Base-by-base conservation (phyloP, 768 basidiomycete species). In the Termitomyces heimii region DNA sequence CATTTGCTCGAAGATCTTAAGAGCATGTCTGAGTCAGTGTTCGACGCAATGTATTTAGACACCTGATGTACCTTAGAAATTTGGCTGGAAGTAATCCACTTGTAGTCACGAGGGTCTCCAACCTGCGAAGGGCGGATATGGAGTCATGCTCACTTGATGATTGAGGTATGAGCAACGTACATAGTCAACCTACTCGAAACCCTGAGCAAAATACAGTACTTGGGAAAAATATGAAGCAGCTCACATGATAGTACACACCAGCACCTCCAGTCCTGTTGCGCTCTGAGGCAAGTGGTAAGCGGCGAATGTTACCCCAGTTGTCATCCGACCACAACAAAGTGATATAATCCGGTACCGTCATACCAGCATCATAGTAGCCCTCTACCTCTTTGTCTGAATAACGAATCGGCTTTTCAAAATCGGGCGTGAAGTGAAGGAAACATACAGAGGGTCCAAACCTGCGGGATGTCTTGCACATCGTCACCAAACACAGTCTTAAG, bases 271-370 rank as follows among this genome's bases (percentile, higher is more conserved):
- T 80, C 51, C 85, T 75, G 62, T 82, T 82, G 16, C 82, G 75
- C 63, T 86, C 84, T 16, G 71, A 72, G 6, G 70, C 66, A 8
- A 78, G 63, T 1, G 84, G 84, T 61, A 80, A 82, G 22, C 87
- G 80, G 35, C 85, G 82, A 50, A 89, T 76, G 64, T 88, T 88
- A 3, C 87, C 87, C 79, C 81, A 89, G 68, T 88, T 89, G 65
- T 89, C 88, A 60, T 90, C 88, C 1, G 86, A 72, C 86, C 85
- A 87, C 26, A 87, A 72, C 2, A 87, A 69, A 4, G 79, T 83
- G n/a, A 87, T 72, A 65, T 86, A 84, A 50, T 87, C 85, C 0
- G 81, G 81, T 2, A 82, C 84, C 4, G 70, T 71, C 75, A 87
- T 73, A 12, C 85, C 84, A 52, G 81, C 74, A 59, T 84, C 81